Base-by-base conservation (phyloP, 495 filamentous ascomycete genomes). In the Tuber calosporum region DNA sequence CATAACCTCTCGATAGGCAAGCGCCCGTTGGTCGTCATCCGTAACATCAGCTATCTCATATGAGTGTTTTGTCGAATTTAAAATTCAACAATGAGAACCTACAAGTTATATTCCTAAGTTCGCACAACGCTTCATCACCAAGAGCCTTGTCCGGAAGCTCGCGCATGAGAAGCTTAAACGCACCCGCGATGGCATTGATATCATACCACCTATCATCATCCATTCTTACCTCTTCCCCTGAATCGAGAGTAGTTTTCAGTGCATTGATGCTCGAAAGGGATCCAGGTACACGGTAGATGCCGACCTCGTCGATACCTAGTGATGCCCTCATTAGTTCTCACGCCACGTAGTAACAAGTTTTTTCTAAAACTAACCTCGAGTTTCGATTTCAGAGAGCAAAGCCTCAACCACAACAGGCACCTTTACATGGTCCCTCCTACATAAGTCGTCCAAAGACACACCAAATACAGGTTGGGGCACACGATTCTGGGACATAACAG, bases 131-230 rank as follows among this genome's bases (percentile, higher is more conserved):
- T 71, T 78, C 75, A n/a, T 75, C 71, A 22, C 73, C 71, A 34
- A 82, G 62, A 34, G 76, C 74, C 39, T 78, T 79, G 36, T 81
- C 79, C 22, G 81, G 81, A 70, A 82, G 73, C 58, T 82, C 81
- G 40, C 81, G 76, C 81, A 82, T 82, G 67, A 82, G 82, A 68
- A 81, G 74, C 70, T 82, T 82, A 69, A 82, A 82, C 8, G 77
- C 70, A 34, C 81, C 81, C 19, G 81, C 81, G 37, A 82, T 81
- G 26, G 79, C 81, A 72, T 82, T 82, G 45, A 81, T 82, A 72
- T 82, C 81, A 42, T 82, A 82, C 81, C 81, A 82, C 36, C 81
- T 73, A 70, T 82, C 81, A 67, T 82, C 81, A 74, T 82, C 79
- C 74, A 82, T 78, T 43, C 71, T 80, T 26, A 82, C 77, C 40